Evolutionary conservation across 2,329 filamentous ascomycete species (phyloP).

Genomic region (Colletotrichum filicis): DNA sequence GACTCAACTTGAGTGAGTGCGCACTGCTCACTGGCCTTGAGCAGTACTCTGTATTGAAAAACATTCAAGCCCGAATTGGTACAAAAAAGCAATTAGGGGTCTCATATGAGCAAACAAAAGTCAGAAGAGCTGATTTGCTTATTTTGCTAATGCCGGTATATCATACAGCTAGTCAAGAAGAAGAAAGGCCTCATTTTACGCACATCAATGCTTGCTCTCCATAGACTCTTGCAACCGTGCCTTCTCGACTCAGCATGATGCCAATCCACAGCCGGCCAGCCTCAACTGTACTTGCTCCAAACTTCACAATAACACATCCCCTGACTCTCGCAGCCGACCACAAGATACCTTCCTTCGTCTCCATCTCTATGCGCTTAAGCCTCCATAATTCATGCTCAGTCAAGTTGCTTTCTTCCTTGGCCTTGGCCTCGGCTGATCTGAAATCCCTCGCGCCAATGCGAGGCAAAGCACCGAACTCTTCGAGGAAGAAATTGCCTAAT

Average conservation of each 20-base stretch:
- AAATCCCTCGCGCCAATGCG: slow-evolving; percentile 87
- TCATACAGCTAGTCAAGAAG: background rate
- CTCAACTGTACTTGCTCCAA: slow-evolving; percentile 85
- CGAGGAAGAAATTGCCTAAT: slow-evolving; percentile 79
- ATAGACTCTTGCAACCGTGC: slow-evolving; percentile 76
- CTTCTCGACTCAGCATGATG: slow-evolving; percentile 78
- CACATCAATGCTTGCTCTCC: slow-evolving; percentile 86
- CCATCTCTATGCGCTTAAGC: slow-evolving; percentile 63
- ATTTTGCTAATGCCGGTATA: too few species aligned
- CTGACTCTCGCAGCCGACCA: slow-evolving; percentile 87
- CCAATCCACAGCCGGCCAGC: slow-evolving; percentile 84
- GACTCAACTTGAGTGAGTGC: background rate
- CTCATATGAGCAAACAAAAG: background rate
- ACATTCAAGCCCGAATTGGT: background rate
- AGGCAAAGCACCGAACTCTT: slow-evolving; percentile 81
- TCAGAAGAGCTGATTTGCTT: background rate
- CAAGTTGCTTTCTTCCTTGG: slow-evolving; percentile 45
- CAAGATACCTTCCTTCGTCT: slow-evolving; percentile 70
- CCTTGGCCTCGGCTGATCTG: slow-evolving; percentile 62
- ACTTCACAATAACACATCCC: slow-evolving; percentile 91
- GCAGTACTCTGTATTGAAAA: background rate
- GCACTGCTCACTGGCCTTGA: background rate
- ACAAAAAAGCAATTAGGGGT: background rate
- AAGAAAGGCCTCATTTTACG: slow-evolving; percentile 49
- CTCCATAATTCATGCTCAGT: slow-evolving; percentile 65